Evolutionary conservation across 371 early-diverging fungal genomes (phyloP), one percentile per base, ranked within the genome.

Genomic region (Apophysomyces elegans): DNA sequence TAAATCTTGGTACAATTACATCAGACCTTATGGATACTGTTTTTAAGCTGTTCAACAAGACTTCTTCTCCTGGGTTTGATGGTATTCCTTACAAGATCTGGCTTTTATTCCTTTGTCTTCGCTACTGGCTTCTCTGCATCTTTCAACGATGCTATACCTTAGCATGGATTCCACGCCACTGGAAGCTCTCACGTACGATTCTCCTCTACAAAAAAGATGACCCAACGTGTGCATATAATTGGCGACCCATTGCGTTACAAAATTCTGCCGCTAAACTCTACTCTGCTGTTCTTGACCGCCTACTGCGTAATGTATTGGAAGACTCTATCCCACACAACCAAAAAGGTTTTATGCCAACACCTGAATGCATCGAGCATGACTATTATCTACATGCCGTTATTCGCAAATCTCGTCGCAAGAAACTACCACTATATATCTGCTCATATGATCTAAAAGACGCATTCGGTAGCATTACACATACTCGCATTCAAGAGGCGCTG

Each of bases 121-220:
- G 61, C 39, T 35, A 45, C 36, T 47, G 47, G 61, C 47, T 61
- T 36, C 35, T 61, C 9, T 11, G 13, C 5, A 46, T 61, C 1
- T 61, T 61, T 16, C 18, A 21, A 35, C 13, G 61, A 21, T 61
- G 61, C 14, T 61, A 61, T 12, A 12, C 0, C 1, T 35, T 61
- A 12, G 61, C 47, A 5, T 61, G 47, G 61, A 61, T 35, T 0
- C 45, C 61, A 16, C 32, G 13, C 5, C 61, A 61, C 36, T 61
- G 61, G 61, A 61, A 45, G 21, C 50, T 50, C 21, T 50, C 50
- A 1, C 50, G 21, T 4, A 50, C 21, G 1, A 50, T 50, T 26
- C 50, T 50, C 5, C 50, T 76, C 7, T 62, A 59, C 44, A 76
- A 75, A 46, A 71, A 68, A 43, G 71, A 67, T 32, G 65, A 62